Evolutionary conservation across 768 basidiomycete genomes (phyloP).

Genomic region (Trametes villosa): DNA sequence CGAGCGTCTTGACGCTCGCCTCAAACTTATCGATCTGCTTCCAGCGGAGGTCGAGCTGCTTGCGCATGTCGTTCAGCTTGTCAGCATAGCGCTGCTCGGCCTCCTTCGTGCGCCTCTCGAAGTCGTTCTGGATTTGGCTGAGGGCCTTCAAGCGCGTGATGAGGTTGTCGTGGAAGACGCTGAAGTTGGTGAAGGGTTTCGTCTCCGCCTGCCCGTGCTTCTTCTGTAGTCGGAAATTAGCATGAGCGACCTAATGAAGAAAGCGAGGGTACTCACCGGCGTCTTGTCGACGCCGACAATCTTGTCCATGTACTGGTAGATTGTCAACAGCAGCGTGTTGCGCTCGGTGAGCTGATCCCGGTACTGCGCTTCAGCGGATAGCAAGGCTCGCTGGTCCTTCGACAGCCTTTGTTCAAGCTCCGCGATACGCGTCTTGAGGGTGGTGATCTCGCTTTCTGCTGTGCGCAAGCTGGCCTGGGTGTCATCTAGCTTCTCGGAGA

Average conservation of each 20-base stretch:
- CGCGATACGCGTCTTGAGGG: constrained; percentile 60
- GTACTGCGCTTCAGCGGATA: constrained; percentile 77
- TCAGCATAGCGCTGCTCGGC: constrained; percentile 74
- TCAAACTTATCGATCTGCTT: constrained; percentile 93
- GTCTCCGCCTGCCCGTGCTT: constrained; percentile 79
- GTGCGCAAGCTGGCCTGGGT: constrained; percentile 63
- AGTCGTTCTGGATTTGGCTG: constrained; percentile 82
- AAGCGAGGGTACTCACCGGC: constrained; percentile 53
- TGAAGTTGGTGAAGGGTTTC: constrained; percentile 92
- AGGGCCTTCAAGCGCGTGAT: constrained; percentile 85
- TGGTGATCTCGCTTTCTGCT: constrained; percentile 69
- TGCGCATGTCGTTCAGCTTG: constrained; percentile 76
- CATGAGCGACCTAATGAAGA: neutral
- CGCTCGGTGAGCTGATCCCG: constrained; percentile 92
- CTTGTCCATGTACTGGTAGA: constrained; percentile 95
- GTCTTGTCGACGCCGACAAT: constrained; percentile 90
- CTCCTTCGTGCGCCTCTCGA: constrained; percentile 85
- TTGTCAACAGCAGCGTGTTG: constrained; percentile 87
- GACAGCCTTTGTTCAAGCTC: constrained; percentile 81
- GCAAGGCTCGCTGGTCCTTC: constrained; percentile 78
- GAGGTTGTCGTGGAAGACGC: constrained; percentile 93
- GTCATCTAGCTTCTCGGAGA: constrained; percentile 87
- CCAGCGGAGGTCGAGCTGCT: constrained; percentile 88
- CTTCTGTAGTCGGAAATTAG: constrained; percentile 51
- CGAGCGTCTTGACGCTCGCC: constrained; percentile 76